Percentiles rank a stretch among this genome's conserved stretches.
Conservation (phyloP, 2,329 filamentous ascomycete species). For the Bipolaris victoriae region DNA sequence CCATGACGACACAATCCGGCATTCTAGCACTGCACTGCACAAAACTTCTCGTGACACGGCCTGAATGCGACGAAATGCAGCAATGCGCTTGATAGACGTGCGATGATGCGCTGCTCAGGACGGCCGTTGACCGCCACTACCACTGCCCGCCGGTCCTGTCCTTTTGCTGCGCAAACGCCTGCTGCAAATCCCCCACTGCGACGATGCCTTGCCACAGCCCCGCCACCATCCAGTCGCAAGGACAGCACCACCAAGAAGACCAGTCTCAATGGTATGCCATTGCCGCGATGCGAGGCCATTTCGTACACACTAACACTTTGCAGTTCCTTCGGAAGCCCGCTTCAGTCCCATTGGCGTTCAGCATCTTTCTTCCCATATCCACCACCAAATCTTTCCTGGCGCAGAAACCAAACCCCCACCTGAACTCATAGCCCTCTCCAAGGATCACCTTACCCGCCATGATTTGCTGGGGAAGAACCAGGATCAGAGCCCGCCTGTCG, state of each 20-base stretch:
- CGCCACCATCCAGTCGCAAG: slow-evolving; percentile 6
- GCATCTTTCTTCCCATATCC: slow-evolving; percentile 84
- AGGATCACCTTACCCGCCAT: slow-evolving; percentile 82
- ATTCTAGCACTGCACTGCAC: background rate
- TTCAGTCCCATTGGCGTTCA: slow-evolving; percentile 95
- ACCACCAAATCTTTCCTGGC: slow-evolving; percentile 78
- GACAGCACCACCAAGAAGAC: slow-evolving; percentile 1
- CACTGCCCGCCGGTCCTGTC: slow-evolving; percentile 28
- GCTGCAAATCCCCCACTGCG: slow-evolving; percentile 23
- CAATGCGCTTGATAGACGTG: slow-evolving; percentile 20
- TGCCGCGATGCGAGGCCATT: background rate
- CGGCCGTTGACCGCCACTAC: slow-evolving; percentile 29
- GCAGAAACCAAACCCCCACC: slow-evolving; percentile 62
- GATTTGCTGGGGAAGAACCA: slow-evolving; percentile 90
- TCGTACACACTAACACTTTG: background rate
- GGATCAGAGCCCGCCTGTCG: slow-evolving; percentile 74
- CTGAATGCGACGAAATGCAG: slow-evolving; percentile 30
- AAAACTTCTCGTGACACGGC: background rate
- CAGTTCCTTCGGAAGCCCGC: slow-evolving; percentile 63
- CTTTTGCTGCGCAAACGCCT: slow-evolving; percentile 15
- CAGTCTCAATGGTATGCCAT: slow-evolving; percentile 31
- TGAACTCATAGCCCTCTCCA: slow-evolving; percentile 79
- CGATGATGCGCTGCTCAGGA: slow-evolving; percentile 43
- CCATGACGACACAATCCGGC: slow-evolving; percentile 4
- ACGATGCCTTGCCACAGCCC: slow-evolving; percentile 38